Base-by-base conservation (phyloP, 23 red algal species). In the Gracilaria caudata region DNA sequence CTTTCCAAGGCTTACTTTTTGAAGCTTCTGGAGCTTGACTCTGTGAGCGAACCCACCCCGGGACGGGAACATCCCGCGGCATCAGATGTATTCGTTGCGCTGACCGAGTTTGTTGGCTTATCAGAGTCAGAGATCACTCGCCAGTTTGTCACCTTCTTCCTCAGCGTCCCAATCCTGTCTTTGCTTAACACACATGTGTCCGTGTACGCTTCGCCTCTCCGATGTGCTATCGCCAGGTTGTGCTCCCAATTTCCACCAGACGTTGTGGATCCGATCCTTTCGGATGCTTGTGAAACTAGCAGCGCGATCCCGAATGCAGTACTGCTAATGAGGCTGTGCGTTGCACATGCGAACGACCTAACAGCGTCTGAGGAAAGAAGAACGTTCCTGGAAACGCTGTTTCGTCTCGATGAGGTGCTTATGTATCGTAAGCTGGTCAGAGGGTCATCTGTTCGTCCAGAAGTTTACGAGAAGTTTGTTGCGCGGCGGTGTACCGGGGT, bases 131-230 rank as follows among this genome's bases (percentile, higher is more conserved):
- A 91, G 49, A 77, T 91, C 32, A 61, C 87, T 19, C 65, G 41
- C 36, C 63, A 91, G n/a, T 91, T 91, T 74, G 87, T 82, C 13
- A 82, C 46, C 7, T 91, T 91, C 37, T 81, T 91, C 46, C 78
- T 91, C 17, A 54, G 51, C 35, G 57, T 65, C 17, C 61, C 87
- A 49, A 29, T 91, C 10, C 32, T 77, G 21, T 68, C 76, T 10
- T 49, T 91, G 14, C 51, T 91, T 4, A 80, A 73, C 33, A 91
- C 87, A 0, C 87, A 72, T 75, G 77, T 81, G 28, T 68, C 87
- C 36, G n/a, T 91, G 66, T 54, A 91, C 29, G 77, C 76, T 16
- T 91, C 87, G 45, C 77, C 77, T 10, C 26, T 91, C 24, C 87
- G 78, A 28, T 91, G 76, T 37, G 77, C 78, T 0, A 28, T 91